Evolutionary conservation across 2,329 filamentous ascomycete genomes (phyloP), one percentile per base, ranked within the genome.

Genomic region (Diaporthe sp.): DNA sequence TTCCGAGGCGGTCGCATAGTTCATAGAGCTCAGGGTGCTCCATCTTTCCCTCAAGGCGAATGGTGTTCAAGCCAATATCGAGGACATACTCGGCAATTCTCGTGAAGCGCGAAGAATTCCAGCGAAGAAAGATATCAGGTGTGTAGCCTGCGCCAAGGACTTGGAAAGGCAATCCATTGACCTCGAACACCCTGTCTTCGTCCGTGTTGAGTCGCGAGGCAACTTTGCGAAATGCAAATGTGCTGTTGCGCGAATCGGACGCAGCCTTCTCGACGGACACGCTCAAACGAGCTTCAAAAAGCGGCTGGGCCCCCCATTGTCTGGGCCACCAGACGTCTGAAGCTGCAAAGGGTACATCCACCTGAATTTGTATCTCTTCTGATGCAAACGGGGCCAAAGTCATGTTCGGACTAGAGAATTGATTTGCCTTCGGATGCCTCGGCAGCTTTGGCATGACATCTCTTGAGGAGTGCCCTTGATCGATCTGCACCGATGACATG

Each of bases 41-140:
- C 79, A 91, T 88, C 77, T 92, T 92, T 2, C 91, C 91, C 79
- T 93, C 91, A 0, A 93, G 85, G 2, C 91, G 89, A 31, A 93
- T 84, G 0, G 91, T 92, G 80, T 93, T 93, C 65, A 92, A 84
- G 3, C 91, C 91, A 81, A 93, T 88, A 77, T 92, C 89, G 0
- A 92, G 84, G 75, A 89, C 85, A 78, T 91, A 88, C 75, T 85
- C 82, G 28, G 89, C 88, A 57, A 92, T 88, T 0, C 82, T 79
- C 19, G 82, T 82, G 44, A 92, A 86, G 37, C 87, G 87, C 1
- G 83, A 75, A 2, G 80, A 69, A 74, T 90, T 86, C 82, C 89
- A 93, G 8, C 91, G 88, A 6, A 92, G 82, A 80, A 93, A 92
- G 74, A 92, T 88, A 79, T 93, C 91, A 0, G 91, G 85, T 0